These are phyloP conservation scores for Fraxinus dipetala DNA, from an alignment of 305 asterid genomes.

Conservation along the genomic window DNA sequence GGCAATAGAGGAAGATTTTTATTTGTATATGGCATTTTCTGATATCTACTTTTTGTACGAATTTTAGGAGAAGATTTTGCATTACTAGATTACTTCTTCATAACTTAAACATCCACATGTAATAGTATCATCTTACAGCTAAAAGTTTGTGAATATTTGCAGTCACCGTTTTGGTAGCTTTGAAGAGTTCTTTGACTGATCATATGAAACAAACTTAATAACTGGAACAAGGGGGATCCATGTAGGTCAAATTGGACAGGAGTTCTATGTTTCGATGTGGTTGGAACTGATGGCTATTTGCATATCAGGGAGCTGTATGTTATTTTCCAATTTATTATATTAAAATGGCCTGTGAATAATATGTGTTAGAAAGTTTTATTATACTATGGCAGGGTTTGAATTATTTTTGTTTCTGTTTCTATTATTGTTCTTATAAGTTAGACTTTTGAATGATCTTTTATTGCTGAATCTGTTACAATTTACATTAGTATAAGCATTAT, in stretches of 20 bases:
- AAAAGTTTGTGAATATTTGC: neutral
- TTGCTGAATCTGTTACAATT: neutral
- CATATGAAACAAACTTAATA: constrained; percentile 26
- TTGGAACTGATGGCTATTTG: constrained; percentile 32
- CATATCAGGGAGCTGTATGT: constrained; percentile 47
- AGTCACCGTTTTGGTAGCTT: constrained; percentile 42
- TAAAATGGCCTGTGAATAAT: neutral
- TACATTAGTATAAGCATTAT: neutral
- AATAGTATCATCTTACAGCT: neutral
- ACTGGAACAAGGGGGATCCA: constrained; percentile 45
- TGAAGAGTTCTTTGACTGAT: constrained; percentile 32
- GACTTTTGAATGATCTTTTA: neutral
- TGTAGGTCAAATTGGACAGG: constrained; percentile 50
- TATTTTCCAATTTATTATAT: neutral
- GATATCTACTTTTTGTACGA: neutral
- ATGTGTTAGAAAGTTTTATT: neutral
- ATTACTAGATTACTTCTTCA: neutral
- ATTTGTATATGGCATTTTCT: neutral
- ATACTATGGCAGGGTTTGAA: neutral
- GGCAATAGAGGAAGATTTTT: neutral
- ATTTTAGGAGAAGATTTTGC: neutral
- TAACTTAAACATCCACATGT: neutral
- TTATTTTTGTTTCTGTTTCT: constrained; percentile 5
- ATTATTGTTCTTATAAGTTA: neutral
- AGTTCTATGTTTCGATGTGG: constrained; percentile 30